A percentile compares a stretch with the other conserved stretches of the same genome.
phyloP scores from a whole-genome alignment of 441 rosid species.

The Pelargonium citronellum region DNA sequence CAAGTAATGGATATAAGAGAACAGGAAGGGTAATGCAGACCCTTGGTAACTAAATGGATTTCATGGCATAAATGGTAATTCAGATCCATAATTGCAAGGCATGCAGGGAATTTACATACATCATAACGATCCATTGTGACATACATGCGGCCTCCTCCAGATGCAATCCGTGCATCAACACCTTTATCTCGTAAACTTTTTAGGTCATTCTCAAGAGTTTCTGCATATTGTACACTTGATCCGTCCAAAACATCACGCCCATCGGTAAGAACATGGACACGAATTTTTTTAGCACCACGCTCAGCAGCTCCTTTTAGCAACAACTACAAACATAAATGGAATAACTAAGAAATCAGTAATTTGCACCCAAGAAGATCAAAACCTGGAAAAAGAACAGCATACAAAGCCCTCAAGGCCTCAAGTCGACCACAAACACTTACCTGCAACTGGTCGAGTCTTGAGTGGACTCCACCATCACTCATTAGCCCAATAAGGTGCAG shows the following conservation, averaged over 20 bases:
- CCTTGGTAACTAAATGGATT: neutral
- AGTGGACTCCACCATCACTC: constrained; percentile 97
- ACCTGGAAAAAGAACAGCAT: neutral
- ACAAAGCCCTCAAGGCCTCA: neutral
- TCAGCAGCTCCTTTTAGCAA: constrained; percentile 72
- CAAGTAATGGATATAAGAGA: too few relatives aligned
- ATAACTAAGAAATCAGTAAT: neutral
- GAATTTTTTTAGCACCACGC: constrained; percentile 85
- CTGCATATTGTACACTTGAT: constrained; percentile 74
- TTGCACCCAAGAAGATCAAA: neutral
- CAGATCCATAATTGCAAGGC: neutral
- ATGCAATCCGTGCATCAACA: constrained; percentile 82
- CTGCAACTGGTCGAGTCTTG: constrained; percentile 89
- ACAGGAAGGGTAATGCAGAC: too few relatives aligned
- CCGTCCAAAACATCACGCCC: constrained; percentile 99
- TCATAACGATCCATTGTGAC: constrained; percentile 98
- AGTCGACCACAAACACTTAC: constrained; percentile 24
- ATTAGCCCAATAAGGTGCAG: constrained; percentile 78
- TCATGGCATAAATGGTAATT: neutral
- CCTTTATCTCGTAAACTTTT: constrained; percentile 55
- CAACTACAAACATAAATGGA: constrained; percentile 38
- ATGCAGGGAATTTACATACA: constrained; percentile 33
- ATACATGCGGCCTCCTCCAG: constrained; percentile 98
- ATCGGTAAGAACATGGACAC: constrained; percentile 87
- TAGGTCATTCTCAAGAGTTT: constrained; percentile 68